Evolutionary conservation across 2,329 filamentous ascomycete species (phyloP), one percentile per base, ranked within the genome.

Genomic region (Cordyceps cicadae): DNA sequence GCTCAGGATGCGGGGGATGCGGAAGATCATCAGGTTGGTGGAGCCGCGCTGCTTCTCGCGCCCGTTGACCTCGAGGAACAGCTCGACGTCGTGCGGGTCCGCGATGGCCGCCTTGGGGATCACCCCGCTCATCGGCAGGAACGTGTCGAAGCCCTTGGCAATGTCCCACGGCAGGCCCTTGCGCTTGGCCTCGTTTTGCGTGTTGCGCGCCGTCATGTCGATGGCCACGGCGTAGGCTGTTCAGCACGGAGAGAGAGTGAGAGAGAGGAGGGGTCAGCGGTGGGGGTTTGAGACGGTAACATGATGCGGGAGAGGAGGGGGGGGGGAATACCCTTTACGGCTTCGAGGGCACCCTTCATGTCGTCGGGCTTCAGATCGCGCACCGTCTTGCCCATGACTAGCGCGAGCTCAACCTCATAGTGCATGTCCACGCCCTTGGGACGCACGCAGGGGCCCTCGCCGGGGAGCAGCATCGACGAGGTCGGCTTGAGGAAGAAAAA

Each of bases 401-500:
- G 79, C 48, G 89, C 94, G 63, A 99, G 82, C 79, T 99, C 94
- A 63, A 99, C 88, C 78, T 99, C 94, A 77, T 92, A 96, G 78
- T 97, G 93, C 70, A 97, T 80, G 67, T 87, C 88, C 46, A 95
- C 87, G 64, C 93, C 93, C 68, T 81, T 84, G 49, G 94, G 94
- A 50, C 88, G 85, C 67, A 96, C 81, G 53, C 96, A 86, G 3
- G 92, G 87, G 0, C 92, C 92, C 61, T 86, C 83, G 32, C 85
- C 83, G 0, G 91, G 91, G 24, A 89, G 81, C 4, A 97, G 83
- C 67, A 99, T 90, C 3, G 92, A 90, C 46, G 89, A 90, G 0
- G 92, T 78, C 1, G 94, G 94, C 81, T 99, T 99, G 67, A 97
- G 84, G 82, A 99, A 99, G 86, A 97, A 99, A 79, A 99, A 97